phyloP scores from a whole-genome alignment of 1,139 yeast species.

The Hemisphaericaspora xylanilytica region DNA sequence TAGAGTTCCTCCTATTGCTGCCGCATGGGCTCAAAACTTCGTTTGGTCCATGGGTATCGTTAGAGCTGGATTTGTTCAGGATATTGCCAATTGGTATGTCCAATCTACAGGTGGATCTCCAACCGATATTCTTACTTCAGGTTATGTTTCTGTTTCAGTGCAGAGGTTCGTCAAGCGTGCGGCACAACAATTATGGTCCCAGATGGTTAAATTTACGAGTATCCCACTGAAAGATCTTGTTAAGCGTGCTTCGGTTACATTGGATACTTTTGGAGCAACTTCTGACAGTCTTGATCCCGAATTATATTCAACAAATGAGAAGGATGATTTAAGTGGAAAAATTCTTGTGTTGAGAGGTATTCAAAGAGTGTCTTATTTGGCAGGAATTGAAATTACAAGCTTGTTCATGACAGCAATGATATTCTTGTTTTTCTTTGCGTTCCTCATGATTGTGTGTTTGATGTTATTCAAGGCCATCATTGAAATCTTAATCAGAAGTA shows the following conservation, averaged over 20 bases:
- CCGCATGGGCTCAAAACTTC: constrained; percentile 98
- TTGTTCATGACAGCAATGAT: constrained; percentile 84
- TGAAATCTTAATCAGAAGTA: constrained; percentile 65
- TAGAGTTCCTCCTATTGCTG: constrained; percentile 92
- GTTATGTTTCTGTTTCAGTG: constrained; percentile 70
- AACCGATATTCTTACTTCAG: constrained; percentile 62
- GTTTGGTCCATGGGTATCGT: constrained; percentile 96
- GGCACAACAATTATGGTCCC: constrained; percentile 4
- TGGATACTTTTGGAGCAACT: constrained; percentile 32
- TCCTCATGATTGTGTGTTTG: constrained; percentile 64
- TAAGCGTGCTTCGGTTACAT: constrained; percentile 18
- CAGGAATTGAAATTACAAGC: constrained; percentile 81
- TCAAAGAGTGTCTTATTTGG: constrained; percentile 83
- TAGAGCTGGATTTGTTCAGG: constrained; percentile 75
- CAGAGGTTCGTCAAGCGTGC: constrained; percentile 40
- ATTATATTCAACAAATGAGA: constrained; percentile 73
- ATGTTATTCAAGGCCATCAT: constrained; percentile 70
- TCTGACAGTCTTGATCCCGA: constrained; percentile 48
- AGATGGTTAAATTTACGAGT: neutral
- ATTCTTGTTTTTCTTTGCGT: constrained; percentile 76
- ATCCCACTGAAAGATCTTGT: constrained; percentile 1
- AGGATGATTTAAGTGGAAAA: constrained; percentile 54
- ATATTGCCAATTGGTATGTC: constrained; percentile 88
- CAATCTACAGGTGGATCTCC: constrained; percentile 94
- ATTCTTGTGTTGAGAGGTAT: constrained; percentile 85